phyloP scores from a whole-genome alignment of 805 yeast genomes.

The Saturnispora silvae region DNA sequence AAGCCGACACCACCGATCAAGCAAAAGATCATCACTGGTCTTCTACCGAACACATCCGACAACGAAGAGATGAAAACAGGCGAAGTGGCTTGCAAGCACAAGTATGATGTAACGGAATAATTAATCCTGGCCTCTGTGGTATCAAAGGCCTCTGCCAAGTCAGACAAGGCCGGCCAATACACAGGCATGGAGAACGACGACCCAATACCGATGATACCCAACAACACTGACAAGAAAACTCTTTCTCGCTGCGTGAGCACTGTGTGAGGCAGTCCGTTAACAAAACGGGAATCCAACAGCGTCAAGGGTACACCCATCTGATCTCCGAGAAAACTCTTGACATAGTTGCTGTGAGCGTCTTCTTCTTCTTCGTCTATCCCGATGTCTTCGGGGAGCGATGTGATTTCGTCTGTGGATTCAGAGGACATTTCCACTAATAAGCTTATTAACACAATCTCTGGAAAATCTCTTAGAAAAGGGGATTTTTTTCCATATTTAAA shows the following conservation, averaged over 20 bases:
- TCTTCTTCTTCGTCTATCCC: not conserved
- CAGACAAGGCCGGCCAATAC: constrained; percentile 66
- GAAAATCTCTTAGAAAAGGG: no score
- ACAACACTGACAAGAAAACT: constrained; percentile 28
- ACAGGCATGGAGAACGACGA: constrained; percentile 69
- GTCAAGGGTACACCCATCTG: not conserved
- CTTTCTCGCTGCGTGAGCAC: constrained; percentile 35
- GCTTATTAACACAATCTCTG: no score
- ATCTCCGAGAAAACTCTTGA: not conserved
- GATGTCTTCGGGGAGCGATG: not conserved
- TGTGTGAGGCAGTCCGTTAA: constrained; percentile 28
- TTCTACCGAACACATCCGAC: constrained; percentile 62
- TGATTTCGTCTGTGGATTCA: no score
- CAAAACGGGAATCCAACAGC: not conserved
- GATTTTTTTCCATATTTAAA: no score
- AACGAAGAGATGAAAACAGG: constrained; percentile 62
- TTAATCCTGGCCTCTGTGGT: constrained; percentile 51
- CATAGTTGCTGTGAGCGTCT: not conserved
- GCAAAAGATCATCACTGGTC: constrained; percentile 54
- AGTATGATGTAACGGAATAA: constrained; percentile 65
- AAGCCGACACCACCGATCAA: constrained; percentile 46
- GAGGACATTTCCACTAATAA: no score
- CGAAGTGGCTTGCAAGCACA: constrained; percentile 63
- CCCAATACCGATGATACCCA: constrained; percentile 44
- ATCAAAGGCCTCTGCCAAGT: constrained; percentile 42